Base-by-base conservation (phyloP, 2,329 filamentous ascomycete species). In the Aspergillus thermomutatus region DNA sequence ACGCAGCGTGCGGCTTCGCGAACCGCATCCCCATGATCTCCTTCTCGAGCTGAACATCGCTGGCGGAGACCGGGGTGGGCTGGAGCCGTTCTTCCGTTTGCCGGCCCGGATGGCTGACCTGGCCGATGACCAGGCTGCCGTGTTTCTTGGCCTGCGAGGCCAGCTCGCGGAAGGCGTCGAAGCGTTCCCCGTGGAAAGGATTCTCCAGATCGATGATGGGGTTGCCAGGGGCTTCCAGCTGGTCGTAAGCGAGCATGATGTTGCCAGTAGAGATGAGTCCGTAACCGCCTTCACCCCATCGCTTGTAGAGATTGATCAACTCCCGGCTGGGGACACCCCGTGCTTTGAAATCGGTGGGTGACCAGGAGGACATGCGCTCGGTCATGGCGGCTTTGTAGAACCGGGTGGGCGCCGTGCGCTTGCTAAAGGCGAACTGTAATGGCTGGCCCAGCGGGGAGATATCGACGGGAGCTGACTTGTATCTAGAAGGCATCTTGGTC, bases 311-410 rank as follows among this genome's bases (percentile, higher is more conserved):
- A 31, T 85, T 82, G 64, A 84, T 77, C 21, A 83, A 64, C 54
- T 81, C 75, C 60, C 80, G 77, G 11, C 77, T 77, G 6, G 83
- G 81, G 4, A 87, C 72, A 25, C 83, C 81, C 45, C 86, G 79
- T 3, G 77, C 77, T 23, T 79, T 71, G 8, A 82, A 63, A 55
- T 83, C 77, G 25, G 78, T 78, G 6, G 80, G 75, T 56, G 83
- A 78, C 83, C 84, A 89, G 4, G 81, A 84, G 0, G 84, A 83
- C 14, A 88, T 73, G 7, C 80, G 76, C 68, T 90, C 87, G 1
- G 83, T 83, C 86, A 89, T 88, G 45, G 87, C 82, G 5, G 77
- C 84, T 70, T 89, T 89, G 61, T 88, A 70, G 65, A 88, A 85
- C n/a, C 85, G 78, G 67, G 89, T 89, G 45, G 80, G 81, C 1